Conservation (phyloP, 345 rosid species). For the Turritis glabra region DNA sequence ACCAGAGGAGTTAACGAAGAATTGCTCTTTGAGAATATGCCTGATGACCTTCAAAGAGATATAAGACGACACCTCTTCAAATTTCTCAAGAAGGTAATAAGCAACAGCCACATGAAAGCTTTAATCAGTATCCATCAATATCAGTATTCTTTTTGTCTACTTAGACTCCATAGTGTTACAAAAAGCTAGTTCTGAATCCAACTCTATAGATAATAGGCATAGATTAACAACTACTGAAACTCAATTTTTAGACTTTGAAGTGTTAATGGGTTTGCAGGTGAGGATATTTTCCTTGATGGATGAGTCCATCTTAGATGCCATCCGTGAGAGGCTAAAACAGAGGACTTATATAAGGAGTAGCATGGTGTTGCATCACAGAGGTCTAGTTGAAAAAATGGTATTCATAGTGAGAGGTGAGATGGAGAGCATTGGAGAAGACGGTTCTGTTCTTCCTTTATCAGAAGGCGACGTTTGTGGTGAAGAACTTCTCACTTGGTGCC, state of each 20-base stretch:
- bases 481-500: conserved; percentile 91
- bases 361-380: conserved; percentile 53
- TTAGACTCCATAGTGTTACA: neutral
- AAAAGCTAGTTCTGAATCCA: too few species aligned
- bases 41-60: conserved; percentile 80
- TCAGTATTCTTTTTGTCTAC: neutral
- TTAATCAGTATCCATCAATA: neutral
- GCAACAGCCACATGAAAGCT: neutral
- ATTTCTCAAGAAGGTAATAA: conserved; percentile 62
- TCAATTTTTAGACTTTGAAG: too few species aligned
- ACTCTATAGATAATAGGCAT: too few species aligned
- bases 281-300: conserved; percentile 75
- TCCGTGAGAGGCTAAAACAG: conserved; percentile 73
- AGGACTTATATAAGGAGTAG: conserved; percentile 69
- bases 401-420: conserved; percentile 86
- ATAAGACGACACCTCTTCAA: conserved; percentile 77
- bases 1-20: conserved; percentile 82
- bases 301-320: conserved; percentile 63
- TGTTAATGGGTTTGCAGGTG: conserved; percentile 52
- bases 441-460: conserved; percentile 42
- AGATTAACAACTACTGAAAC: too few species aligned
- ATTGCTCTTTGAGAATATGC: conserved; percentile 58
- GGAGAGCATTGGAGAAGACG: conserved; percentile 67
- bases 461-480: conserved; percentile 89
- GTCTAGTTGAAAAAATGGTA: conserved; percentile 76